Evolutionary conservation across 129 eudicot species (phyloP), one percentile per base, ranked within the genome.

Genomic region (Helianthus tuberosus): DNA sequence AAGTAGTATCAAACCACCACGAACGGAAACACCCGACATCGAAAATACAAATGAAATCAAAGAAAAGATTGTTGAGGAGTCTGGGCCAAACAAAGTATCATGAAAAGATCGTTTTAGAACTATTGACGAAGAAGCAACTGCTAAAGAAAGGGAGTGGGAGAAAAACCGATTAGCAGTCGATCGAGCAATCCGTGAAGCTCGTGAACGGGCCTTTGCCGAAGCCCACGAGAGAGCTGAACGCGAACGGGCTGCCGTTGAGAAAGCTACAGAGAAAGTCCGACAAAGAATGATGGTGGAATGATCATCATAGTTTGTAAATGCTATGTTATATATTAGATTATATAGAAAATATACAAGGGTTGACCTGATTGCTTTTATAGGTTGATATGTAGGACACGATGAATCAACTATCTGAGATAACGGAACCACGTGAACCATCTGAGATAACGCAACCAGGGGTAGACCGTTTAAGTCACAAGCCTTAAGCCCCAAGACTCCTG

Each of bases 131-230:
- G 87, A 76, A 48, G 76, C 68, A 23, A 87, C 79, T 54, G 69
- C 69, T 1, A 89, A 74, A 80, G 80, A 81, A 66, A 81, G 84
- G 71, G 94, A 92, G 55, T 75, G 85, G 32, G 94, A 90, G 71
- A 88, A 78, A 41, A 86, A 93, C 8, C 87, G 86, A 77, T 53
- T 81, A 63, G 97, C 89, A 55, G 99, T 89, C 44, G 99, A 95
- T 44, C 85, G 97, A 71, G 99, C 90, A 13, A 83, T 95, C 10
- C 88, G 97, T 57, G 99, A 95, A 86, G 96, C 91, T 72, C 99
- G 99, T 74, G 97, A 95, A 75, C 86, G 99, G 63, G 97, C 97
- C 29, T 93, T 90, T 75, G 89, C 88, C 68, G 97, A 86, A 76
- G 87, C 95, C 62, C 72, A 85, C 72, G 96, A 85, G 73, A 80